Conservation (phyloP, 371 early-diverging fungal species). For the Basidiobolus meristosporus region DNA sequence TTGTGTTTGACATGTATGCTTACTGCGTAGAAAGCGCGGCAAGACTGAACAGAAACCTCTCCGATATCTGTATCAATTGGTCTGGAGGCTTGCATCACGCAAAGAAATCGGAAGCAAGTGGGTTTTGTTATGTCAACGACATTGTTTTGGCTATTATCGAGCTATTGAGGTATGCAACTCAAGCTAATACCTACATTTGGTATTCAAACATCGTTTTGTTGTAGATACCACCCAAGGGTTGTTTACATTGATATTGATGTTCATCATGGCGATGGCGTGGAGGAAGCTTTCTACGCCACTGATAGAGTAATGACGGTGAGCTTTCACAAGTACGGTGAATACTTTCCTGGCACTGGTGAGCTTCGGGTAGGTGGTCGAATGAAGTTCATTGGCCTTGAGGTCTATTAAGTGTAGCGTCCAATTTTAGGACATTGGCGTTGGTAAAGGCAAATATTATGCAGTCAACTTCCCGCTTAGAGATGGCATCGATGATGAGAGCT, state of each 20-base stretch:
- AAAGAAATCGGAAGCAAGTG: constrained; percentile 87
- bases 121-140: constrained; percentile 99
- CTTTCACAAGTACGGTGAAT: constrained; percentile 98
- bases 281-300: constrained; percentile 97
- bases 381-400: neutral
- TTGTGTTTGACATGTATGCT: neutral
- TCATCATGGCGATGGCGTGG: constrained; percentile 99
- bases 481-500: constrained; percentile 95
- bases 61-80: constrained; percentile 97
- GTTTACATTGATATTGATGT: constrained; percentile 99
- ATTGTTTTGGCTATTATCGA: constrained; percentile 94
- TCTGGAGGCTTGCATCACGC: constrained; percentile 98
- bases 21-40: constrained; percentile 59
- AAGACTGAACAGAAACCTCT: constrained; percentile 68
- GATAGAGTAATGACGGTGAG: constrained; percentile 98
- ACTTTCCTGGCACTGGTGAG: constrained; percentile 96
- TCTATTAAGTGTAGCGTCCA: neutral
- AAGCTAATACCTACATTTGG: too few relatives aligned
- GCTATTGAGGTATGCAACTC: constrained; percentile 57
- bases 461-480: constrained; percentile 97
- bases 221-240: constrained; percentile 79
- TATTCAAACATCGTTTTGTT: neutral
- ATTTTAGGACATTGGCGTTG: constrained; percentile 60
- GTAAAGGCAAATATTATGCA: constrained; percentile 77
- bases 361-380: constrained; percentile 26